Conservation (phyloP, 2,329 filamentous ascomycete species). For the Alternaria solani region DNA sequence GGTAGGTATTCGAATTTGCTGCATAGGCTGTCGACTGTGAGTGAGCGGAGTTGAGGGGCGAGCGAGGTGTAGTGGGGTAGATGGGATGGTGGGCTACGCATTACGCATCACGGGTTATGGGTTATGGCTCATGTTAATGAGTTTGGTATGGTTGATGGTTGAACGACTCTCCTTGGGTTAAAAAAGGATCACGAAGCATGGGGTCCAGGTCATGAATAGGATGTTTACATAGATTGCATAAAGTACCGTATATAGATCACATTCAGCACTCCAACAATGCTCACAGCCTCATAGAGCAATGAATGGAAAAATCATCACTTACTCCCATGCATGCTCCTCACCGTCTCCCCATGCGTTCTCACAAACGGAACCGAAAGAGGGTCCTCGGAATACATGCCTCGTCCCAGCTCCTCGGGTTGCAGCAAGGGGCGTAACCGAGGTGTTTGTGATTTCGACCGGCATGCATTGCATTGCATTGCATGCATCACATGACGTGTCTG, state of each 20-base stretch:
- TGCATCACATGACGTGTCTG: neutral
- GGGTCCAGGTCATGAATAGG: neutral
- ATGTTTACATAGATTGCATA: neutral
- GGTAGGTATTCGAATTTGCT: neutral
- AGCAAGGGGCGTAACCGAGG: neutral
- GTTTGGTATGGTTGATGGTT: neutral
- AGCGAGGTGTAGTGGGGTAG: neutral
- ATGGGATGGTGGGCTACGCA: neutral
- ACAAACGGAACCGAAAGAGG: neutral
- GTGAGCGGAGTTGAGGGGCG: neutral
- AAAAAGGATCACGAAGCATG: neutral
- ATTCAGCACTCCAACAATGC: neutral
- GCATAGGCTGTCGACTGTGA: neutral
- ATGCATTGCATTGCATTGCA: neutral
- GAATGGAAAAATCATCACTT: neutral
- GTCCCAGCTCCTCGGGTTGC: neutral
- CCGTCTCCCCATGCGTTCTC: neutral
- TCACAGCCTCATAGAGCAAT: neutral
- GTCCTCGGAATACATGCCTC: neutral
- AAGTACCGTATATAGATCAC: neutral
- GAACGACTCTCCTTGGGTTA: neutral
- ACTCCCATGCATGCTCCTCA: neutral
- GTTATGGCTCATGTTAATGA: conserved; percentile 1
- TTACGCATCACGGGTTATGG: neutral
- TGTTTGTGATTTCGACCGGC: neutral